These are phyloP conservation scores for Podosphaera leucotricha DNA, from an alignment of 2,329 filamentous ascomycete genomes.

Conservation along the genomic window DNA sequence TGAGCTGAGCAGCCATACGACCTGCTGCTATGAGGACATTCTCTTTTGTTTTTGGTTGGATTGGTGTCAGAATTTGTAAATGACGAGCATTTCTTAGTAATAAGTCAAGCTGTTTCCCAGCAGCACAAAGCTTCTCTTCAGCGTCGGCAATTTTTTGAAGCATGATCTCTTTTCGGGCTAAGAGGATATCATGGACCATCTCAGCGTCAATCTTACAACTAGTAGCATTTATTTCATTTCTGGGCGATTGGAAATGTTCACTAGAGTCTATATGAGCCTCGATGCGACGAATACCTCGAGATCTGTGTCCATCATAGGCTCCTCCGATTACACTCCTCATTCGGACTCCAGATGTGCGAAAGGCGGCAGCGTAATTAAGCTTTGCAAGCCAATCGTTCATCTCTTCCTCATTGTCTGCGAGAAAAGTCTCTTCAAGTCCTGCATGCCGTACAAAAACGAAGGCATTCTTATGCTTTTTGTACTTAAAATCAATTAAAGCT, in stretches of 20 bases:
- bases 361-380: conserved; percentile 87
- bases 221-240: conserved; percentile 49
- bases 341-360: conserved; percentile 71
- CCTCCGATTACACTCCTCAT: conserved; percentile 73
- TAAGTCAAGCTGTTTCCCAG: conserved; percentile 57
- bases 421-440: conserved; percentile 53
- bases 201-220: conserved; percentile 55
- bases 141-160: conserved; percentile 60
- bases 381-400: conserved; percentile 95
- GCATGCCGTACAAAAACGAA: conserved; percentile 78
- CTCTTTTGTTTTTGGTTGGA: conserved; percentile 75
- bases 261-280: conserved; percentile 26
- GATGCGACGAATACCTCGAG: conserved; percentile 46
- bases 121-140: conserved; percentile 49
- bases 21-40: conserved; percentile 66
- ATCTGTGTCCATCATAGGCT: conserved; percentile 61
- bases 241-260: conserved; percentile 41
- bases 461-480: conserved; percentile 88
- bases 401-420: conserved; percentile 75
- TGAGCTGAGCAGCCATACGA: conserved; percentile 65
- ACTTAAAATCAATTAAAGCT: conserved; percentile 61
- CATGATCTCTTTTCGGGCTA: conserved; percentile 64
- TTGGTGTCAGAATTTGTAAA: conserved; percentile 66
- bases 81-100: conserved; percentile 78
- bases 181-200: conserved; percentile 67